phyloP scores from a whole-genome alignment of 441 rosid genomes.

The Gossypium lobatum region DNA sequence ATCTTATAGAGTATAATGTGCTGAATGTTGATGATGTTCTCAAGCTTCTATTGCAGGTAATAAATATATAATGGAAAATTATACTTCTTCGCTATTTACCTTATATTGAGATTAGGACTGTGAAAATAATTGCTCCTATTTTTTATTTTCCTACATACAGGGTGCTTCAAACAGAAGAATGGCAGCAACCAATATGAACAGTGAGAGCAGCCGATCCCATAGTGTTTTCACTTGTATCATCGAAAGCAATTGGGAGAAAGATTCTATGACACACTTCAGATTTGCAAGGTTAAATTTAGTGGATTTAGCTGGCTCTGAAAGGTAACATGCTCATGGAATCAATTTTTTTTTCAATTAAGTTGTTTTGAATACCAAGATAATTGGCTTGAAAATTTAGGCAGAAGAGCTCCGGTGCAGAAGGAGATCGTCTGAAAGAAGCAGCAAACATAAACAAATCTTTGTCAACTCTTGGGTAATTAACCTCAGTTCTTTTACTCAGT shows the following conservation, averaged over 20 bases:
- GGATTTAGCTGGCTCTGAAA: constrained; percentile 96
- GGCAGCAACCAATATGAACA: constrained; percentile 88
- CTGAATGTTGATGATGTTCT: constrained; percentile 61
- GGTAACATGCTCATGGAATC: constrained; percentile 36
- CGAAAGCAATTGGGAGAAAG: constrained; percentile 89
- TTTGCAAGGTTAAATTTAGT: constrained; percentile 93
- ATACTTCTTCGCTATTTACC: neutral
- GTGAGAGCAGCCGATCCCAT: constrained; percentile 97
- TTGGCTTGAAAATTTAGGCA: constrained; percentile 46
- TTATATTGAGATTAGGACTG: constrained; percentile 7
- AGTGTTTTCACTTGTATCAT: constrained; percentile 92
- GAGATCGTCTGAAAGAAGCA: constrained; percentile 95
- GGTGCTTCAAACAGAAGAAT: constrained; percentile 88
- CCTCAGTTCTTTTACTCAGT: constrained; percentile 9
- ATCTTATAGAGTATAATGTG: constrained; percentile 68
- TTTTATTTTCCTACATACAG: constrained; percentile 32
- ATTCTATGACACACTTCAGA: constrained; percentile 74
- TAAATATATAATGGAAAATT: constrained; percentile 12
- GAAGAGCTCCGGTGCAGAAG: constrained; percentile 97
- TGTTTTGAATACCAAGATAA: constrained; percentile 10
- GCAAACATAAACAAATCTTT: constrained; percentile 92
- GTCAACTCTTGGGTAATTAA: constrained; percentile 85
- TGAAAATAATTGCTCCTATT: constrained; percentile 10
- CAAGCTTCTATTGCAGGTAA: constrained; percentile 70
- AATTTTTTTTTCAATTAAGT: neutral